A percentile compares a stretch with the other conserved stretches of the same genome.
These are phyloP conservation scores for Fragilaria crotonensis DNA, from an alignment of 108 stramenopile genomes.

Conservation along the genomic window DNA sequence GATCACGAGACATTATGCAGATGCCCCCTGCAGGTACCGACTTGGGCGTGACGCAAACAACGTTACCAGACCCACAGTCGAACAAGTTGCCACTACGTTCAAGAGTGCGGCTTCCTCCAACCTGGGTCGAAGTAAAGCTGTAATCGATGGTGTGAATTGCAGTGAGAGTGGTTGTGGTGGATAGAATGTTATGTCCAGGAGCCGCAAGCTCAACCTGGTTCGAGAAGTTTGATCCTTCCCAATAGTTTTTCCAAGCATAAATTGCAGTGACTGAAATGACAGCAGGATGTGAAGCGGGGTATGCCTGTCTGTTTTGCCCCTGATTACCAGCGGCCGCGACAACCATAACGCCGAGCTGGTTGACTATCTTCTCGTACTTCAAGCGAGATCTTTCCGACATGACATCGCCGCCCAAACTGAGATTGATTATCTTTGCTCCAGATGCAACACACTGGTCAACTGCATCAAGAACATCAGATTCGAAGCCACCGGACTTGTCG, in stretches of 20 bases:
- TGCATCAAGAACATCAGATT: conserved; percentile 6
- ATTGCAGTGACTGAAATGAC: conserved; percentile 45
- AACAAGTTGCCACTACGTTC: no score
- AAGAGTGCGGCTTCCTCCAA: no score
- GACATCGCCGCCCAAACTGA: conserved; percentile 27
- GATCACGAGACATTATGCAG: no score
- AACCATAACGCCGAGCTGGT: conserved; percentile 23
- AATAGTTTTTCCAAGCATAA: conserved; percentile 12
- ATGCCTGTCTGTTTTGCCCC: conserved; percentile 13
- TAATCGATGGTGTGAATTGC: not conserved
- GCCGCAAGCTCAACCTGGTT: conserved; percentile 36
- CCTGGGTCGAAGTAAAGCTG: conserved; percentile 1
- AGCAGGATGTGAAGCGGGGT: conserved; percentile 34
- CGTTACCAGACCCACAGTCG: no score
- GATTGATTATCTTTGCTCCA: conserved; percentile 38
- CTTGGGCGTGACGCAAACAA: no score
- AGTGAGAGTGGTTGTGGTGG: conserved; percentile 2
- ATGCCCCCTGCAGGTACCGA: no score
- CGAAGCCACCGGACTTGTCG: conserved; percentile 2
- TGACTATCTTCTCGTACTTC: conserved; percentile 7
- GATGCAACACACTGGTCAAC: conserved; percentile 25
- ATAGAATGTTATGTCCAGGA: conserved; percentile 21
- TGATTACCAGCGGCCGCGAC: conserved; percentile 48
- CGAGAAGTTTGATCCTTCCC: conserved; percentile 30
- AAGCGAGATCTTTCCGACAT: not conserved